Evolutionary conservation across 1,139 yeast species (phyloP), one percentile per base, ranked within the genome.

Genomic region (Lipomyces yarrowii): DNA sequence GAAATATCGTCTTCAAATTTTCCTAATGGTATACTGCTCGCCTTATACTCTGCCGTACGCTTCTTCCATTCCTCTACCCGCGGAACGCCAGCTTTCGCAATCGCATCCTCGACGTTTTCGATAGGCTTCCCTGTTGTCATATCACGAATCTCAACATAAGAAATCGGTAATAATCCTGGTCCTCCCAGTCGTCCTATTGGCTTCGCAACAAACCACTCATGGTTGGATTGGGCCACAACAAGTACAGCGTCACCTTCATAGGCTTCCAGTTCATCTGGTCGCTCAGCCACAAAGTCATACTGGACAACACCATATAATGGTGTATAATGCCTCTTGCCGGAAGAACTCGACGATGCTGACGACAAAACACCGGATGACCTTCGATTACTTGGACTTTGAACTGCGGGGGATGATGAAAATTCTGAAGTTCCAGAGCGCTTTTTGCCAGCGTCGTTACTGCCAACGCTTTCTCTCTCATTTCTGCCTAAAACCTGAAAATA

Each of bases 131-230:
- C 89, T 0, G 90, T 81, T 51, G 87, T 81, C 67, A 92, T 84
- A 76, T 94, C 97, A 56, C 94, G 86, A 59, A 94, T 85, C 74
- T 91, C 90, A 42, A 94, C 96, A 75, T 90, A 94, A 35, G 91
- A 86, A 3, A 91, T 96, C 0, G 99, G 99, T 13, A 94, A 96
- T 65, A 94, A 82, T 0, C 99, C 99, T 0, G 98, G 98, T 0
- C 98, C 99, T 18, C 99, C 99, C 61, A 94, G 82, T 63, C 98
- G 82, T 69, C 96, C 96, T 63, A 94, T 90, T 7, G 98, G 98
- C 76, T 94, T 94, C 15, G 98, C 98, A 67, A 94, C 96, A 74
- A 92, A 93, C 99, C 99, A 94, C 78, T 94, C 99, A 72, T 84
- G 91, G 67, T 91, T 94, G 74, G 94, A 96, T 78, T 93, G 98